Base-by-base conservation (phyloP, 768 basidiomycete genomes). In the Megacollybia marginata region DNA sequence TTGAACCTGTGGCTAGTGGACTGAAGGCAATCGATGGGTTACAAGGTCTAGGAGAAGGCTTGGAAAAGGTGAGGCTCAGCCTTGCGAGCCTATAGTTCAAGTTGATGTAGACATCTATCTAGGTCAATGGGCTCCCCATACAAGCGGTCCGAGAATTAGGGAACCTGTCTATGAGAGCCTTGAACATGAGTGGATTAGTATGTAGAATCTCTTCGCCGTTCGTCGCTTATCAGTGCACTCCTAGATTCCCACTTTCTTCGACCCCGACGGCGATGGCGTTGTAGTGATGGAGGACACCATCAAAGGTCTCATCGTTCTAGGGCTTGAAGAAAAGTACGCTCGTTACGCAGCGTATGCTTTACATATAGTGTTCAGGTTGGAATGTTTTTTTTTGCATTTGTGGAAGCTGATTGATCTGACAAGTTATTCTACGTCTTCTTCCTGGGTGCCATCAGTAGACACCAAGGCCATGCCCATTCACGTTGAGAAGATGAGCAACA, bases 211-310 rank as follows among this genome's bases (percentile, higher is more conserved):
- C 6, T 2, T 31, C 1, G 31, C 0, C 10, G 33, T 18, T 46
- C 18, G 28, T 33, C 31, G 12, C n/a, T 31, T 11, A 33, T 23
- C 7, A 28, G 33, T 2, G 20, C 23, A 18, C 16, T 34, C 4
- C 8, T 35, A 62, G 57, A 53, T 51, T 11, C 59, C 60, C 2
- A 62, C 60, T 11, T 61, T 62, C 46, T 62, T 62, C 48, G 58
- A 62, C 33, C 42, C 53, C 9, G 55, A 59, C 43, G 60, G 52
- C 12, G 59, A 59, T 45, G 60, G 60, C 13, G 42, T 58, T 23
- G 60, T 62, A 4, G 48, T 45, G 5, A 47, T 58, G 16, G 20
- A 28, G 16, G 58, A 61, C 45, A 62, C 60, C 4, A 51, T 51
- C 15, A 50, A 54, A 34, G 61, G 57, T n/a, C 48, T 62, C 13